Conservation (phyloP, 345 rosid species). For the Lumnitzera racemosa region DNA sequence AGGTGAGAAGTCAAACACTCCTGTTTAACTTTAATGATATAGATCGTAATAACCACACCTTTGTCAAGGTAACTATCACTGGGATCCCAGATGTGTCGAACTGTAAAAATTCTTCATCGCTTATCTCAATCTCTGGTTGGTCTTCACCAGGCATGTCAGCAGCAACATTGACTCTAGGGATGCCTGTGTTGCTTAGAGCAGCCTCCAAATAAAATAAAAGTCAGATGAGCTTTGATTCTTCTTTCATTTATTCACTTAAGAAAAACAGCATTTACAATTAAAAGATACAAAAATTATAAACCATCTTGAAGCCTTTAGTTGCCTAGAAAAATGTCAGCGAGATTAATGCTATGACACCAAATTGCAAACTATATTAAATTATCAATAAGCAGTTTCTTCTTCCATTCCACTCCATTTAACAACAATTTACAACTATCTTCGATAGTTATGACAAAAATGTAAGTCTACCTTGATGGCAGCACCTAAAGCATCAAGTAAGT, state of each 20-base stretch:
- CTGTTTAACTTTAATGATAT: neutral
- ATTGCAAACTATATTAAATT: no score
- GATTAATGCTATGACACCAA: no score
- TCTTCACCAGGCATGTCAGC: conserved; percentile 50
- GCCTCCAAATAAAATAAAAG: conserved; percentile 39
- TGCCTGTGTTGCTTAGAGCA: conserved; percentile 84
- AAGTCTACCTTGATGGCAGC: conserved; percentile 73
- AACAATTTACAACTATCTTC: no score
- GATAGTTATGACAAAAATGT: neutral
- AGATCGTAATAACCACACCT: conserved; percentile 29
- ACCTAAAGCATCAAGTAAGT: conserved; percentile 65
- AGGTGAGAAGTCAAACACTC: no score
- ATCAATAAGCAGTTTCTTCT: no score
- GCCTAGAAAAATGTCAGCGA: no score
- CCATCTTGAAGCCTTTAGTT: no score
- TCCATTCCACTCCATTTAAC: no score
- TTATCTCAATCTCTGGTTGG: conserved; percentile 85
- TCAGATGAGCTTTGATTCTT: no score
- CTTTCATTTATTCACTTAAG: no score
- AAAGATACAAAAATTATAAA: no score
- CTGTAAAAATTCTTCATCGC: conserved; percentile 89
- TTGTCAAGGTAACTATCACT: conserved; percentile 68
- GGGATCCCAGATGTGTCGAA: conserved; percentile 73
- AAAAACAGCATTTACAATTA: no score
- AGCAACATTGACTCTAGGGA: conserved; percentile 69